A percentile compares a stretch with the other conserved stretches of the same genome.
These are phyloP conservation scores for Alternaria postmessia DNA, from an alignment of 2,329 filamentous ascomycete genomes.

Conservation along the genomic window DNA sequence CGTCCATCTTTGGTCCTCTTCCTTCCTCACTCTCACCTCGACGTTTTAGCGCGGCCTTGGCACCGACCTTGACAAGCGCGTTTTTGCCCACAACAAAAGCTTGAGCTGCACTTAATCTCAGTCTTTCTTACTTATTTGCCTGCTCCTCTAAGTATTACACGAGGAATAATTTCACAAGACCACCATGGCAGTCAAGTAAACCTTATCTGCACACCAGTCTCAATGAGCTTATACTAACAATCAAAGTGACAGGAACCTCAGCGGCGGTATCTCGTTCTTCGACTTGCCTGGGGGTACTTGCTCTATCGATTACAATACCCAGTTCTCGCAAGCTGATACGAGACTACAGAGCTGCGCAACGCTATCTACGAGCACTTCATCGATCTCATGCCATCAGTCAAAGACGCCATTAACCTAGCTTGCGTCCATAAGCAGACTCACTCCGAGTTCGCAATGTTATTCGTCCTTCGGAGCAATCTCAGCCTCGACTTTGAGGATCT, in stretches of 20 bases:
- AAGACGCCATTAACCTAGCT: neutral
- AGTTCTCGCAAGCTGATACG: neutral
- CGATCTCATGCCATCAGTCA: neutral
- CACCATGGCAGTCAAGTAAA: neutral
- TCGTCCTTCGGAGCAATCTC: accelerated
- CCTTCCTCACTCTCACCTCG: neutral
- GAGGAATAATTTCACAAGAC: accelerated
- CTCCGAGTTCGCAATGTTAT: neutral
- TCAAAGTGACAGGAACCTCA: accelerated
- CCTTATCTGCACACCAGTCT: neutral
- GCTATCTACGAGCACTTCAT: neutral
- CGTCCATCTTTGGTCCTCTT: accelerated
- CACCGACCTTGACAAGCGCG: neutral
- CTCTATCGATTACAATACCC: accelerated
- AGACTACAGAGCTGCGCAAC: neutral
- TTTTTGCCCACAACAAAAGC: too few relatives aligned
- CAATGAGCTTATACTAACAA: neutral
- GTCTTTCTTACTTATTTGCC: too few relatives aligned
- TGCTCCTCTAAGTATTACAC: neutral
- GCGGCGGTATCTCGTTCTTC: neutral
- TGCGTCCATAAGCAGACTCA: neutral
- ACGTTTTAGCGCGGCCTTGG: neutral
- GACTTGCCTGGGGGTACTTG: neutral
- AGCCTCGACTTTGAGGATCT: accelerated
- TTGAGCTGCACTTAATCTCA: too few relatives aligned